Evolutionary conservation across 495 filamentous ascomycete genomes (phyloP), one percentile per base, ranked within the genome.

Genomic region (Thozetella sp.): DNA sequence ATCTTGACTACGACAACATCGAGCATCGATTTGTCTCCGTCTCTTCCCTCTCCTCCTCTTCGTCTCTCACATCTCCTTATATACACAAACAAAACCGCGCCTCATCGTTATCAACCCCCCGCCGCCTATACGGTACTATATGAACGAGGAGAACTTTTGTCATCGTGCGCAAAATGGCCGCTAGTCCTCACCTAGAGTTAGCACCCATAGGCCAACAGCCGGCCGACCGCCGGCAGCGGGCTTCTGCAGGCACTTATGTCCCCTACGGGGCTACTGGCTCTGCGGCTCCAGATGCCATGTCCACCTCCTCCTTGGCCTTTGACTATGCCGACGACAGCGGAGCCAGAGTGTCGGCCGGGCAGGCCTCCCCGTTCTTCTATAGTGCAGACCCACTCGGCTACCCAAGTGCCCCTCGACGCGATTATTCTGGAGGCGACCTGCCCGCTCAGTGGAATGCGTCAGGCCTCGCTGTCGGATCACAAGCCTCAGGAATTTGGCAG

Each of bases 231-330:
- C 43, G 43, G 11, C 43, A 48, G 3, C 6, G 43, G n/a, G 9
- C 43, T 4, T 48, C 43, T 48, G 43, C 43, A 48, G 43, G 43
- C 43, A 48, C 43, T 19, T 48, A 48, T 48, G 43, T n/a, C 43
- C 6, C 43, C 3, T 48, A 48, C 43, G 11, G 3, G 12, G 4
- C 43, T 4, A n/a, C 9, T 3, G 43, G 20, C 10, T 4, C 43
- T n/a, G 3, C 9, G 12, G 43, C 43, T n/a, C 30, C 6, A 6
- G 43, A 48, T n/a, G 12, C 43, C n/a, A 4, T 20, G 9, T 20
- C 9, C 11, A n/a, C 43, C 11, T 19, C 43, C 4, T 4, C 6
- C 43, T 15, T 19, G 43, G n/a, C 43, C 3, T 48, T 48, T 48
- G 43, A 19, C 11, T 48, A 48, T 48, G n/a, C 43, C 43, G 43